A percentile compares a stretch with the other conserved stretches of the same genome.
These are phyloP conservation scores for Plectosphaerella plurivora DNA, from an alignment of 2,329 filamentous ascomycete species.

Conservation along the genomic window DNA sequence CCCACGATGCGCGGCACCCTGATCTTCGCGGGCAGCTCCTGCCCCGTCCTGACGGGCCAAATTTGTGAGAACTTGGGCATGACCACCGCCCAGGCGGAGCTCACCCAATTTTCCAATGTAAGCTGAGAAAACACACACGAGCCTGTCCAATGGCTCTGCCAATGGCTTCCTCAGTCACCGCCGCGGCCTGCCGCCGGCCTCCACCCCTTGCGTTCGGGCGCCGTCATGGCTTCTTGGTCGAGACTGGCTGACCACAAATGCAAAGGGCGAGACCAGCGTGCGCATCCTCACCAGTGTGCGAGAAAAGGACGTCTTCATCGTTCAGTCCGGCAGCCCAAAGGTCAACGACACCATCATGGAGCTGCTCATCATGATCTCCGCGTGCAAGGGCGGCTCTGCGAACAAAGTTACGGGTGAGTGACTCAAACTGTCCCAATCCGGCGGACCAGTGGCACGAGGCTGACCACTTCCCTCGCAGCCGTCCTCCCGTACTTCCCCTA, in stretches of 20 bases:
- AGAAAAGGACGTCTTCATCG: constrained; percentile 98
- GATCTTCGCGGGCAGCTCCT: constrained; percentile 65
- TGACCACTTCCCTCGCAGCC: constrained; percentile 41
- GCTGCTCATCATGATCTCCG: constrained; percentile 97
- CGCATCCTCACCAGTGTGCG: constrained; percentile 73
- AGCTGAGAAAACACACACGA: constrained; percentile 19
- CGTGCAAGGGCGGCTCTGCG: constrained; percentile 95
- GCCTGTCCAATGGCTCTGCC: constrained; percentile 9
- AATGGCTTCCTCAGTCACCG: background rate
- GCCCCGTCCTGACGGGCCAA: constrained; percentile 58
- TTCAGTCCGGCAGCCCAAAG: constrained; percentile 91
- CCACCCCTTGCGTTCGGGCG: constrained; percentile 1
- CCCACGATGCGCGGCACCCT: constrained; percentile 59
- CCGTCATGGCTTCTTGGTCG: constrained; percentile 16
- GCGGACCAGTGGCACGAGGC: background rate
- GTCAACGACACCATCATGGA: constrained; percentile 99
- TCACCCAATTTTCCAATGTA: constrained; percentile 68
- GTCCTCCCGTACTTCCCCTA: constrained; percentile 98
- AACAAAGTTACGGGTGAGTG: constrained; percentile 89
- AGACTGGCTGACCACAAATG: constrained; percentile 19
- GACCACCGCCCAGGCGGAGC: constrained; percentile 58
- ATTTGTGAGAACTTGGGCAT: constrained; percentile 67
- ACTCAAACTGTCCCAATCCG: background rate
- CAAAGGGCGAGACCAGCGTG: constrained; percentile 65
- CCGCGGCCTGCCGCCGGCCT: background rate